phyloP scores from a whole-genome alignment of 805 yeast genomes.

The Lipomyces oligophaga region DNA sequence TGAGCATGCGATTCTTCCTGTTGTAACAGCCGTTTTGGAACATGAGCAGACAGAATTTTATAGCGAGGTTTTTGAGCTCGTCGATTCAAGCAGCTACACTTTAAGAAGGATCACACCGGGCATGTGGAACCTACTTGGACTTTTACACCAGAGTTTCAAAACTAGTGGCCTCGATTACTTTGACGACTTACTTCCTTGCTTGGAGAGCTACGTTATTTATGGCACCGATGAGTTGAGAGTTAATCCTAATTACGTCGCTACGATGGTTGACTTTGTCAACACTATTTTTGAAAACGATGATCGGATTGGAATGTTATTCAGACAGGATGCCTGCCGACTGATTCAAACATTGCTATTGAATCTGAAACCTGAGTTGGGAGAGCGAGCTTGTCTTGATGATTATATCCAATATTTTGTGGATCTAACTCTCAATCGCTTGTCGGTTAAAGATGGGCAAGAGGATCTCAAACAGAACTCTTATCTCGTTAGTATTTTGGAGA shows the following conservation, averaged over 20 bases:
- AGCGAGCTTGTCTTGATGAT: slow-evolving; percentile 43
- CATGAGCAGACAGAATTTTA: slow-evolving; percentile 66
- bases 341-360: slow-evolving; percentile 61
- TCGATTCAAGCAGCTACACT: slow-evolving; percentile 62
- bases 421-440: slow-evolving; percentile 43
- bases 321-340: slow-evolving; percentile 56
- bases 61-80: slow-evolving; percentile 71
- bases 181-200: slow-evolving; percentile 70
- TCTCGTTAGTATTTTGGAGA: slow-evolving; percentile 53
- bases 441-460: slow-evolving; percentile 36
- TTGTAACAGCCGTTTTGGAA: slow-evolving; percentile 61
- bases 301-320: slow-evolving; percentile 56
- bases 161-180: slow-evolving; percentile 54
- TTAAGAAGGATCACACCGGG: slow-evolving; percentile 58
- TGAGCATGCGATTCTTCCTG: slow-evolving; percentile 66
- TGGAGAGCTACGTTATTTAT: slow-evolving; percentile 68
- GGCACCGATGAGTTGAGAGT: slow-evolving; percentile 50
- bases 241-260: slow-evolving; percentile 47
- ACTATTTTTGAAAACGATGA: slow-evolving; percentile 35
- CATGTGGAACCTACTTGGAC: slow-evolving; percentile 70
- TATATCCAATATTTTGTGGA: slow-evolving; percentile 48
- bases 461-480: slow-evolving; percentile 40
- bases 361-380: slow-evolving; percentile 43
- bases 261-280: slow-evolving; percentile 50
- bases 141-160: slow-evolving; percentile 42